Evolutionary conservation across 495 filamentous ascomycete species (phyloP).

Genomic region (Pyrenopolyporus hunteri): DNA sequence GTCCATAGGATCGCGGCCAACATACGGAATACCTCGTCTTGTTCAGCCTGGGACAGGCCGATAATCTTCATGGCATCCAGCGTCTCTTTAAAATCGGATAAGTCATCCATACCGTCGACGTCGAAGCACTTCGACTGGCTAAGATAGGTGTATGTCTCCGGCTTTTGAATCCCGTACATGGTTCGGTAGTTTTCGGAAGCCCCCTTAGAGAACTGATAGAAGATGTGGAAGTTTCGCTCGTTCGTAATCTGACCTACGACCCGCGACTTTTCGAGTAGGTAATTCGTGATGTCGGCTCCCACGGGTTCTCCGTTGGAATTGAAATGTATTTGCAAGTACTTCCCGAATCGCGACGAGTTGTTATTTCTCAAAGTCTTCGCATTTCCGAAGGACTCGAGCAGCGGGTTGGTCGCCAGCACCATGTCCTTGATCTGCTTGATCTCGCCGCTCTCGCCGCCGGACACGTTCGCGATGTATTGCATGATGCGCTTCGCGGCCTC

Average conservation of each 20-base stretch:
- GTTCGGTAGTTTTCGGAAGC: constrained; percentile 85
- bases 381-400: constrained; percentile 97
- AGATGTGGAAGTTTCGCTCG: constrained; percentile 99
- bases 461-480: constrained; percentile 99
- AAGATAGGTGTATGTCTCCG: constrained; percentile 94
- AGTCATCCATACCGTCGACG: constrained; percentile 91
- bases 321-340: constrained; percentile 98
- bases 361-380: constrained; percentile 98
- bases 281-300: constrained; percentile 97
- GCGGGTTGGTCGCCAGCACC: constrained; percentile 96
- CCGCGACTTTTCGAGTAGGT: constrained; percentile 91
- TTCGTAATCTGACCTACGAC: constrained; percentile 95
- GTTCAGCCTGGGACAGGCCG: constrained; percentile 84
- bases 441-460: constrained; percentile 84
- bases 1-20: constrained; percentile 92
- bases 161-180: constrained; percentile 85
- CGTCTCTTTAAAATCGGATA: constrained; percentile 89
- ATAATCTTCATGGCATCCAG: constrained; percentile 94
- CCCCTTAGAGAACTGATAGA: constrained; percentile 98
- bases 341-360: constrained; percentile 97
- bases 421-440: constrained; percentile 98
- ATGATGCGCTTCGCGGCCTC: constrained; percentile 98
- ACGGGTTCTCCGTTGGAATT: constrained; percentile 91
- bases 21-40: constrained; percentile 97
- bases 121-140: constrained; percentile 92